A percentile compares a stretch with the other conserved stretches of the same genome.
Evolutionary conservation across 208 protist species (phyloP).

Genomic region (Trypanosoma platydactyli): DNA sequence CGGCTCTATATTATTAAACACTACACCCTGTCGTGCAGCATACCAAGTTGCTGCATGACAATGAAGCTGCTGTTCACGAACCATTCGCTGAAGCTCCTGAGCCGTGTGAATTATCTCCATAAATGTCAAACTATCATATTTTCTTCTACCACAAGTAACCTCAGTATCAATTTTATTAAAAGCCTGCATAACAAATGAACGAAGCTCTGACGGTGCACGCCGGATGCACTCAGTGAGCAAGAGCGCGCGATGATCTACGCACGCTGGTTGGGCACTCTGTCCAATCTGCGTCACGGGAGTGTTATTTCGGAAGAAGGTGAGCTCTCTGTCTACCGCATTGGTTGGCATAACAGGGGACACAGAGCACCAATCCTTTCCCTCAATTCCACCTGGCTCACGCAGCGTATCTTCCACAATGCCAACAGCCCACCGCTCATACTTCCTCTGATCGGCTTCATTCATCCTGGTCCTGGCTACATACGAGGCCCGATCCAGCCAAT

Average conservation of each 20-base stretch:
- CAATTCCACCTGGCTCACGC: slow-evolving; percentile 32
- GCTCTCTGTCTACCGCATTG: slow-evolving; percentile 36
- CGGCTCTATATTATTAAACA: neutral
- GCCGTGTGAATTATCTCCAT: slow-evolving; percentile 70
- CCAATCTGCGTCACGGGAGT: neutral
- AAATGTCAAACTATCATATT: slow-evolving; percentile 62
- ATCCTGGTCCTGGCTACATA: slow-evolving; percentile 54
- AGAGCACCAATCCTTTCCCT: slow-evolving; percentile 45
- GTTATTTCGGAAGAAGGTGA: slow-evolving; percentile 24
- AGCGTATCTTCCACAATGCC: slow-evolving; percentile 53
- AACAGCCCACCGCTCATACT: slow-evolving; percentile 74
- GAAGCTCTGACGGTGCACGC: slow-evolving; percentile 50
- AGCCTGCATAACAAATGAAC: slow-evolving; percentile 56
- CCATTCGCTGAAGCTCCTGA: slow-evolving; percentile 39
- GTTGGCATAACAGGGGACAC: slow-evolving; percentile 67
- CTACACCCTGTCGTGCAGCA: neutral
- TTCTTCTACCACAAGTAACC: slow-evolving; percentile 42
- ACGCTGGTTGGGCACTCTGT: neutral
- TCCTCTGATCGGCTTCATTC: slow-evolving; percentile 34
- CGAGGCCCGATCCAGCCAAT: slow-evolving; percentile 67
- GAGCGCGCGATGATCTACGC: slow-evolving; percentile 22
- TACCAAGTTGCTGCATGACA: neutral
- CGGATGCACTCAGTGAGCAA: slow-evolving; percentile 51
- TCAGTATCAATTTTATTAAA: slow-evolving; percentile 69
- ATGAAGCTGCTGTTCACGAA: slow-evolving; percentile 1